phyloP scores from a whole-genome alignment of 306 rosid genomes.

The Acacia melanoxylon region DNA sequence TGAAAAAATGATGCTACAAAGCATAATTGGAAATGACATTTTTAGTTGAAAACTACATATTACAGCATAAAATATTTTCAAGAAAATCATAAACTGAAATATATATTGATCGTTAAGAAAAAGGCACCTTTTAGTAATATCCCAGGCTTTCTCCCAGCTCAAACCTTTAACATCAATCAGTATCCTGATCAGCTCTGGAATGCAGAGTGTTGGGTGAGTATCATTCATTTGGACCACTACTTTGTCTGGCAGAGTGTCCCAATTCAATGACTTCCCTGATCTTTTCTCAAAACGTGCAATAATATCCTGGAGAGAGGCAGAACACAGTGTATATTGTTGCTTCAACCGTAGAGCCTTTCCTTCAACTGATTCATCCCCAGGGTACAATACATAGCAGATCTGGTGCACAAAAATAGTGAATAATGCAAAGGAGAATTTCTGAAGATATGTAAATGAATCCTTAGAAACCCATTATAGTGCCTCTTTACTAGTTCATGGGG shows the following conservation, averaged over 20 bases:
- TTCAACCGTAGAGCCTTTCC: conserved; percentile 85
- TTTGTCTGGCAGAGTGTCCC: conserved; percentile 79
- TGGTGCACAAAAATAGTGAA: conserved; percentile 37
- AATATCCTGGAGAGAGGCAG: conserved; percentile 90
- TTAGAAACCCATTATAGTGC: not conserved
- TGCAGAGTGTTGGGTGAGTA: conserved; percentile 96
- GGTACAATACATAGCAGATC: conserved; percentile 81
- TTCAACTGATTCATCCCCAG: conserved; percentile 82
- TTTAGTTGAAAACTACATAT: not conserved
- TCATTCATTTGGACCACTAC: conserved; percentile 93
- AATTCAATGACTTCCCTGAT: conserved; percentile 52
- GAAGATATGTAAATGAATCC: not conserved
- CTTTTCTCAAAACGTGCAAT: conserved; percentile 76
- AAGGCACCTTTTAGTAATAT: conserved; percentile 71
- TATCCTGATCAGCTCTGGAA: conserved; percentile 79
- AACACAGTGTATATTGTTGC: conserved; percentile 87
- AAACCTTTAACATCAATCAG: conserved; percentile 75
- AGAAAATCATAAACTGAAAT: conserved; percentile 18
- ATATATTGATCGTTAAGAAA: not conserved
- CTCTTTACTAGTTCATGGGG: not conserved
- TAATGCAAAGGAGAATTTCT: conserved; percentile 7
- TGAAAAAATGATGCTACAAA: not conserved
- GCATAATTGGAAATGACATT: not conserved
- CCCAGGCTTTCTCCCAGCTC: conserved; percentile 82
- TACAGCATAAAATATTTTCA: not conserved